Percentiles rank a stretch among this genome's conserved stretches.
Evolutionary conservation across 78 protist genomes (phyloP).

Genomic region (slime mould (Dictyostelium discoideum)): DNA sequence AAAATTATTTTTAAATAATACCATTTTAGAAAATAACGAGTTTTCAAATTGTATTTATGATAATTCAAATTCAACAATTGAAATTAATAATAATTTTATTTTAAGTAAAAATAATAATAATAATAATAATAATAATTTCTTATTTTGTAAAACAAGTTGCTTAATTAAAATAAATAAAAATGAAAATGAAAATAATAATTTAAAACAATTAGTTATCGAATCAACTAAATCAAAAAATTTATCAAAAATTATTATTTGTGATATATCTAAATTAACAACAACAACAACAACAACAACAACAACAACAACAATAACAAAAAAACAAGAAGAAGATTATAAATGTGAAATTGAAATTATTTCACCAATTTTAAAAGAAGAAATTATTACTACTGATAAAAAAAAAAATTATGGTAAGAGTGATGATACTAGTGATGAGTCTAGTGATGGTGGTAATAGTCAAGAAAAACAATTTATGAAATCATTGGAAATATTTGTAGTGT

Average conservation of each 20-base stretch:
- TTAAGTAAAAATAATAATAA: background rate
- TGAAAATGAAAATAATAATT: background rate
- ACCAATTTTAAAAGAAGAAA: background rate
- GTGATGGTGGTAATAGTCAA: background rate
- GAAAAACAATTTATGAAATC: slow-evolving; percentile 12
- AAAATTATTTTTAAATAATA: background rate
- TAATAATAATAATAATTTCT: background rate
- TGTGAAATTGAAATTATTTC: background rate
- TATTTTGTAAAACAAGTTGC: background rate
- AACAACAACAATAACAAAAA: too few relatives aligned
- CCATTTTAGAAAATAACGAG: background rate
- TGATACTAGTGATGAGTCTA: background rate
- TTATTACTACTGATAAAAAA: background rate
- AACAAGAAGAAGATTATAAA: background rate
- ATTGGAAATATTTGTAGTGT: background rate
- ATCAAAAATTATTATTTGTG: background rate
- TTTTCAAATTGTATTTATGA: background rate
- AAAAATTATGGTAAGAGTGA: background rate
- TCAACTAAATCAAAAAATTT: background rate
- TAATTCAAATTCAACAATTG: background rate
- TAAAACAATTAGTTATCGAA: background rate
- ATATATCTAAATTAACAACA: background rate
- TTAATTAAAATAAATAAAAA: background rate
- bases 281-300: too few relatives aligned
- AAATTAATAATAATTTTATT: background rate